Percentiles rank a stretch among this genome's conserved stretches.
Evolutionary conservation across 2,329 filamentous ascomycete genomes (phyloP).

Genomic region (Diaporthe humulicola): DNA sequence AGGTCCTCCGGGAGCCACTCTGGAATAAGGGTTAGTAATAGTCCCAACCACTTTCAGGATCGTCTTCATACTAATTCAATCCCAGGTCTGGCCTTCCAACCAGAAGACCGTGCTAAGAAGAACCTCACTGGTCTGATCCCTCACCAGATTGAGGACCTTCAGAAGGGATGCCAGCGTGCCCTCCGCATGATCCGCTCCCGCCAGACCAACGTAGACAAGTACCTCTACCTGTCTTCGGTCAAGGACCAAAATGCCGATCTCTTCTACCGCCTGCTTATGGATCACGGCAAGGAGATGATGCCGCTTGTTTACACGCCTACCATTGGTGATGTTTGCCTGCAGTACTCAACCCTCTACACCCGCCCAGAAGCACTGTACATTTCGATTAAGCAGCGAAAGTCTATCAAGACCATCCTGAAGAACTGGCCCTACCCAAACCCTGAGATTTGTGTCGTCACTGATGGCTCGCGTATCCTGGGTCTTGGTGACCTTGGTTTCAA

Average conservation of each 20-base stretch:
- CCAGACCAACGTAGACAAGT: constrained; percentile 82
- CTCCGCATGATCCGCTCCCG: constrained; percentile 81
- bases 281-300: constrained; percentile 83
- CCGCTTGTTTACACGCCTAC: constrained; percentile 90
- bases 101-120: constrained; percentile 73
- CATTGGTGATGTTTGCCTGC: constrained; percentile 95
- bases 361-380: constrained; percentile 96
- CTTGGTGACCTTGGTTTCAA: constrained; percentile 96
- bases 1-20: constrained; percentile 71
- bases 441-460: constrained; percentile 96
- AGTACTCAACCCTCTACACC: constrained; percentile 96
- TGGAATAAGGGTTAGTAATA: constrained; percentile 73
- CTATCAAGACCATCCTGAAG: constrained; percentile 86
- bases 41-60: not conserved
- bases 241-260: constrained; percentile 83
- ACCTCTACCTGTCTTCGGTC: constrained; percentile 83
- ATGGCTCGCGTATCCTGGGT: constrained; percentile 92
- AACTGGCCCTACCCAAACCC: constrained; percentile 94
- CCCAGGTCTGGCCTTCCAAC: constrained; percentile 73
- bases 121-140: constrained; percentile 77
- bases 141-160: constrained; percentile 71
- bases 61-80: not conserved
- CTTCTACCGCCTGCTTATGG: constrained; percentile 85
- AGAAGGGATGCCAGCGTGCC: constrained; percentile 74
- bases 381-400: constrained; percentile 93